These are phyloP conservation scores for Pythium myriotylum DNA, from an alignment of 352 stramenopile species.

Conservation along the genomic window DNA sequence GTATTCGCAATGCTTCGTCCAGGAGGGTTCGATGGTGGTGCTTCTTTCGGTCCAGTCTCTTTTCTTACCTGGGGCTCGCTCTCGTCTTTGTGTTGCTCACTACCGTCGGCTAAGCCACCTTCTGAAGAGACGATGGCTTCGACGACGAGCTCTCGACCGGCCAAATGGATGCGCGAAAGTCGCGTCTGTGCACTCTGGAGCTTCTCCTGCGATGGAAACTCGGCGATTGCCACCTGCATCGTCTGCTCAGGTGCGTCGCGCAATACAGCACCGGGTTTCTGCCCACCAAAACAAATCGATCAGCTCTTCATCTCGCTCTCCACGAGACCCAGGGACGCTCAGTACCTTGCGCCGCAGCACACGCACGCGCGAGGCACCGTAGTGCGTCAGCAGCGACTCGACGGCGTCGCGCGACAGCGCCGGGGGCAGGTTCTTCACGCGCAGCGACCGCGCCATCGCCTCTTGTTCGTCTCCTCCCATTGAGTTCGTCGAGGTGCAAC, in stretches of 20 bases:
- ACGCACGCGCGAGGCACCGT: conserved; percentile 51
- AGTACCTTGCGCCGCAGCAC: conserved; percentile 39
- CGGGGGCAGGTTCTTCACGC: conserved; percentile 60
- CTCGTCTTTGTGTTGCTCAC: background rate
- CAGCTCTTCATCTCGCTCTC: too few species aligned
- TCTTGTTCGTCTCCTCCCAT: too few species aligned
- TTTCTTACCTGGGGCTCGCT: too few species aligned
- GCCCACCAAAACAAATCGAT: background rate
- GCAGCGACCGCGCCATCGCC: conserved; percentile 6
- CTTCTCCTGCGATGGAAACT: conserved; percentile 37
- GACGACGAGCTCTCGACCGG: conserved; percentile 43
- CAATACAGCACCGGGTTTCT: conserved; percentile 33
- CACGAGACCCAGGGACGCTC: too few species aligned
- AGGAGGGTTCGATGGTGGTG: background rate
- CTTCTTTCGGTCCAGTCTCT: too few species aligned
- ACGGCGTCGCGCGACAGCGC: conserved; percentile 61
- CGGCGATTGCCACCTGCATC: conserved; percentile 51
- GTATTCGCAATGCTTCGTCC: background rate
- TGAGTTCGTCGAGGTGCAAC: too few species aligned
- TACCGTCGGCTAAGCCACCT: background rate
- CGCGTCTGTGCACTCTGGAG: conserved; percentile 43
- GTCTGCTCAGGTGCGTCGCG: conserved; percentile 13
- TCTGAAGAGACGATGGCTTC: conserved; percentile 2
- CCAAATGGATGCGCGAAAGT: conserved; percentile 54
- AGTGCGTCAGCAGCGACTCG: conserved; percentile 58